Base-by-base conservation (phyloP, 2,329 filamentous ascomycete genomes). In the Ampelomyces quisqualis region DNA sequence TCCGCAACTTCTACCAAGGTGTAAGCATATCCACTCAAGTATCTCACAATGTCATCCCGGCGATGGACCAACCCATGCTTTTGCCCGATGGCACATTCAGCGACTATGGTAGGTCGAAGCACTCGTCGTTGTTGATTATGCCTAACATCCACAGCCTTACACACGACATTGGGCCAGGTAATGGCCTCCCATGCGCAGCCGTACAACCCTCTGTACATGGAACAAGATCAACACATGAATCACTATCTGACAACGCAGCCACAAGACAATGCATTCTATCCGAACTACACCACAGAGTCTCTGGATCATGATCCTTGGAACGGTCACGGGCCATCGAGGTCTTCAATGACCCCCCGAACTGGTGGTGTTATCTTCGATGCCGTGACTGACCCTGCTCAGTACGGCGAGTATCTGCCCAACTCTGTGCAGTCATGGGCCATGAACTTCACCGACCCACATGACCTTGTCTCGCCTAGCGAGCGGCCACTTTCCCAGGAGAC, bases 281-380 rank as follows among this genome's bases (percentile, higher is more conserved):
- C 55, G 8, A 52, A 47, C 13, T 66, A 59, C 27, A 54, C 57
- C 3, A 47, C 34, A 18, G 61, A 65, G 18, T 45, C 52, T 22
- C 38, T 52, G 21, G 56, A 49, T 15, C 58, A 64, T 20, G 61
- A 60, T 26, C 60, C 62, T 27, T 68, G 65, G 65, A 65, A 45
- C 32, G 51, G 57, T 23, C 53, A 64, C 47, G 53, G 51, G 7
- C 62, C 60, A 29, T 51, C 49, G 13, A 53, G 58, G 22, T 64
- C 58, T 29, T 49, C 52, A 3, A 56, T 55, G 43, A 37, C 54
- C 8, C 60, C 62, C n/a, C 53, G 49, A 23, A 51, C 60, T n/a
- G 58, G 57, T 14, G 45, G 55, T 32, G 51, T 53, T 13, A 42
- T 64, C 23, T 65, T 66, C 38, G 65, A 66, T 26, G 55, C 64